phyloP scores from a whole-genome alignment of 805 yeast species.

The Nakazawaea holstii region DNA sequence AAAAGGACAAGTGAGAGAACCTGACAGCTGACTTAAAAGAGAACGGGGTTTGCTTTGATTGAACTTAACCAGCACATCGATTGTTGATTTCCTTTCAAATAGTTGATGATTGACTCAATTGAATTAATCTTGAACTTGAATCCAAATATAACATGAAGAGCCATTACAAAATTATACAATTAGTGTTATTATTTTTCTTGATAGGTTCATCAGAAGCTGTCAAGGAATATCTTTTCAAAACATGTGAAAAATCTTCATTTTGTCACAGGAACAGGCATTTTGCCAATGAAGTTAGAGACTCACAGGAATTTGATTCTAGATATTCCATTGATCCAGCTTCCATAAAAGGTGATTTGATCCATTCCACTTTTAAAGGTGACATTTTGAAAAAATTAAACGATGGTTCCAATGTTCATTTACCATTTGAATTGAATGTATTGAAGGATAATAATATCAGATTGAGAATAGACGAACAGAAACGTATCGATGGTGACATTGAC shows the following conservation, averaged over 20 bases:
- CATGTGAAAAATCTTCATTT: conserved; percentile 77
- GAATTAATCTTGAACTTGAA: too few relatives aligned
- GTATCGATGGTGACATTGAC: conserved; percentile 21
- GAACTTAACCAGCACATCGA: too few relatives aligned
- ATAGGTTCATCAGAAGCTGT: conserved; percentile 30
- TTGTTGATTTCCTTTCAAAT: too few relatives aligned
- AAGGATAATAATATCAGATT: conserved; percentile 57
- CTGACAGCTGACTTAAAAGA: too few relatives aligned
- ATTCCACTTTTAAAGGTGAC: conserved; percentile 36
- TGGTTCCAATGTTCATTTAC: conserved; percentile 39
- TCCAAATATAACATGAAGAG: background rate
- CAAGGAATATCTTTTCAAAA: conserved; percentile 66
- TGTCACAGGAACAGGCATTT: conserved; percentile 75
- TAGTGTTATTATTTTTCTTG: conserved; percentile 3
- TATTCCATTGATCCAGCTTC: conserved; percentile 35
- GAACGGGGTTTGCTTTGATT: too few relatives aligned
- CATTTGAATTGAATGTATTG: conserved; percentile 53
- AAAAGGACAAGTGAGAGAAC: too few relatives aligned
- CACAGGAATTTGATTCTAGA: conserved; percentile 25
- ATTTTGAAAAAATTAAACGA: conserved; percentile 40
- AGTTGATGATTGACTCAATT: too few relatives aligned
- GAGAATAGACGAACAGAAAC: conserved; percentile 56
- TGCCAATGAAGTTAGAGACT: conserved; percentile 35
- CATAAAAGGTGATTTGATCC: conserved; percentile 21
- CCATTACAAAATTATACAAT: background rate